phyloP scores from a whole-genome alignment of 768 basidiomycete genomes.

The Lepiota venenata region DNA sequence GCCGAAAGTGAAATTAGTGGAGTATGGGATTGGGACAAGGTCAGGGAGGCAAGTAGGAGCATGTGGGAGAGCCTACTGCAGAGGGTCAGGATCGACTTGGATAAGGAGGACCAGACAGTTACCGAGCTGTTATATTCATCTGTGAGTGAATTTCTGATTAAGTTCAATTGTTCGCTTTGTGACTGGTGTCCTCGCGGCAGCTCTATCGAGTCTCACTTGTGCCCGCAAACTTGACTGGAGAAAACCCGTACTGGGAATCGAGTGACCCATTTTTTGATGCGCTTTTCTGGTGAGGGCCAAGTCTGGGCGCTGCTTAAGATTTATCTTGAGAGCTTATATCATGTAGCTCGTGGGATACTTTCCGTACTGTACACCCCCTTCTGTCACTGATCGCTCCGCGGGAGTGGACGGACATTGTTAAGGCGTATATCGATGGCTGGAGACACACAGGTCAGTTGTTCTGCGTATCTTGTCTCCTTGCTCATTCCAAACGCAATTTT shows the following conservation, averaged over 20 bases:
- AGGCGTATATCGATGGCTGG: conserved; percentile 50
- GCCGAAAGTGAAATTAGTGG: conserved; percentile 49
- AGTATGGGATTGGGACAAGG: conserved; percentile 40
- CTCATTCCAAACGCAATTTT: background rate
- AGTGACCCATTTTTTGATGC: conserved; percentile 48
- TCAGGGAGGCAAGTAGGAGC: conserved; percentile 31
- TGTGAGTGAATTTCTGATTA: conserved; percentile 21
- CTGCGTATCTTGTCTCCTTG: background rate
- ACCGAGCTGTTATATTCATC: conserved; percentile 47
- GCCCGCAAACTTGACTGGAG: conserved; percentile 45
- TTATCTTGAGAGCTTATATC: conserved; percentile 2
- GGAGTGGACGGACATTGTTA: conserved; percentile 47
- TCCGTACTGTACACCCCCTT: conserved; percentile 49
- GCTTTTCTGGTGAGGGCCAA: conserved; percentile 41
- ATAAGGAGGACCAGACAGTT: conserved; percentile 36
- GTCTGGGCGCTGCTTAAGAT: background rate
- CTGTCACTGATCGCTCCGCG: conserved; percentile 40
- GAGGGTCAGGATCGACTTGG: conserved; percentile 31
- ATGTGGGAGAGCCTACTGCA: conserved; percentile 43
- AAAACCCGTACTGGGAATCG: conserved; percentile 50
- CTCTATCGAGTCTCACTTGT: conserved; percentile 49
- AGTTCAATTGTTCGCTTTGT: background rate
- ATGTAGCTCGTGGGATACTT: conserved; percentile 49
- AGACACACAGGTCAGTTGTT: conserved; percentile 33
- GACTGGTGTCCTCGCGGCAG: conserved; percentile 18